A percentile compares a stretch with the other conserved stretches of the same genome.
These are phyloP conservation scores for Diddensiella caesifluorescens DNA, from an alignment of 805 yeast genomes.

Conservation along the genomic window DNA sequence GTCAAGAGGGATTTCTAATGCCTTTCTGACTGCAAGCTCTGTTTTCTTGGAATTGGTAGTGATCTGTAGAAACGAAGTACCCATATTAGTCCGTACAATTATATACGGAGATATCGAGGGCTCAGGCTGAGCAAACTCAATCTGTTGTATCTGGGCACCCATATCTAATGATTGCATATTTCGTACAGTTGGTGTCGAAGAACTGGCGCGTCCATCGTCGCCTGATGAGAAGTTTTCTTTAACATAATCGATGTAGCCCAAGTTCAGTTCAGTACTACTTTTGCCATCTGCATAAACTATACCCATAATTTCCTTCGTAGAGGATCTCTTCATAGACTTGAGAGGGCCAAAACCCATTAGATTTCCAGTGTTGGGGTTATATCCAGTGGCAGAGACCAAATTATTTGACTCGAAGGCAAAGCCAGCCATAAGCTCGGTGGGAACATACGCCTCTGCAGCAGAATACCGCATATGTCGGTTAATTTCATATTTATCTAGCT, in stretches of 20 bases:
- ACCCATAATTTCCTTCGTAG: neutral
- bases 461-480: conserved; percentile 1
- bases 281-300: conserved; percentile 8
- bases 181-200: conserved; percentile 6
- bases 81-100: conserved; percentile 18
- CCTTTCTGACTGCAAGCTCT: neutral
- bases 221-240: neutral
- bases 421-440: conserved; percentile 9
- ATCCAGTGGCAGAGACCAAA: conserved; percentile 7
- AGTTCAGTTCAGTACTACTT: conserved; percentile 5
- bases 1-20: conserved; percentile 1
- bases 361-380: conserved; percentile 16
- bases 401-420: conserved; percentile 11
- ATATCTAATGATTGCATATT: conserved; percentile 7
- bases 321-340: neutral
- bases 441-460: conserved; percentile 12
- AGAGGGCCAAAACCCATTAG: conserved; percentile 11
- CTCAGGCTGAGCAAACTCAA: conserved; percentile 17
- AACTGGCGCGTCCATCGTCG: neutral
- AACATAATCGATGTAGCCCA: conserved; percentile 3
- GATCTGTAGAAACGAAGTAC: conserved; percentile 8
- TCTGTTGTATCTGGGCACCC: conserved; percentile 13
- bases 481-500: neutral
- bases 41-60: neutral
- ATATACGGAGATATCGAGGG: conserved; percentile 14